These are phyloP conservation scores for Talaromyces wortmannii DNA, from an alignment of 495 filamentous ascomycete genomes.

Conservation along the genomic window DNA sequence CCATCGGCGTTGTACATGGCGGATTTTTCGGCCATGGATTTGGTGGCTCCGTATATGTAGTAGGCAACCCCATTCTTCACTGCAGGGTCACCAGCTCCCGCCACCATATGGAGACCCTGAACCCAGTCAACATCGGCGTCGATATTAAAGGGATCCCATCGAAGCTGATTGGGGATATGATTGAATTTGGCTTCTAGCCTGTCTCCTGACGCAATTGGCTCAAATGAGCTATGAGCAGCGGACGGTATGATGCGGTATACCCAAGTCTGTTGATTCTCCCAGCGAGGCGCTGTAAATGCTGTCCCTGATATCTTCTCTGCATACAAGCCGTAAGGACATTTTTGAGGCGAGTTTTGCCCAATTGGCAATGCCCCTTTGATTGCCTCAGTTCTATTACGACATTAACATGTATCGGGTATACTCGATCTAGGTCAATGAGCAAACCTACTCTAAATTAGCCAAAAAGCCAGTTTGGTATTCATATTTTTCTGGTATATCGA, in stretches of 20 bases:
- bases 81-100: slow-evolving; percentile 76
- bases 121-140: slow-evolving; percentile 71
- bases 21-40: slow-evolving; percentile 61
- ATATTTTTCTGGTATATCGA: slow-evolving; percentile 48
- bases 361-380: slow-evolving; percentile 53
- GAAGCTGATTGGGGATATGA: slow-evolving; percentile 77
- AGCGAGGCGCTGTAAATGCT: slow-evolving; percentile 86
- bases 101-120: slow-evolving; percentile 67
- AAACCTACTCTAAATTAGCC: slow-evolving; percentile 51
- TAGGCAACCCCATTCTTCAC: slow-evolving; percentile 77
- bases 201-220: slow-evolving; percentile 41
- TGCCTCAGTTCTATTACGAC: slow-evolving; percentile 28
- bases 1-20: slow-evolving; percentile 87
- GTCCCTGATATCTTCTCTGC: slow-evolving; percentile 92
- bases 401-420: background rate
- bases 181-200: slow-evolving; percentile 42
- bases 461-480: slow-evolving; percentile 51
- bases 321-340: slow-evolving; percentile 77
- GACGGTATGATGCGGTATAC: slow-evolving; percentile 84
- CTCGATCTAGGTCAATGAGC: background rate
- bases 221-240: slow-evolving; percentile 72
- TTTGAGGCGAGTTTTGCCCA: slow-evolving; percentile 83
- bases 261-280: slow-evolving; percentile 89
- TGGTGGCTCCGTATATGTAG: slow-evolving; percentile 73
- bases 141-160: slow-evolving; percentile 86